A percentile compares a stretch with the other conserved stretches of the same genome.
Evolutionary conservation across 768 basidiomycete genomes (phyloP).

Genomic region (Tubosaeta brunneosetosa): DNA sequence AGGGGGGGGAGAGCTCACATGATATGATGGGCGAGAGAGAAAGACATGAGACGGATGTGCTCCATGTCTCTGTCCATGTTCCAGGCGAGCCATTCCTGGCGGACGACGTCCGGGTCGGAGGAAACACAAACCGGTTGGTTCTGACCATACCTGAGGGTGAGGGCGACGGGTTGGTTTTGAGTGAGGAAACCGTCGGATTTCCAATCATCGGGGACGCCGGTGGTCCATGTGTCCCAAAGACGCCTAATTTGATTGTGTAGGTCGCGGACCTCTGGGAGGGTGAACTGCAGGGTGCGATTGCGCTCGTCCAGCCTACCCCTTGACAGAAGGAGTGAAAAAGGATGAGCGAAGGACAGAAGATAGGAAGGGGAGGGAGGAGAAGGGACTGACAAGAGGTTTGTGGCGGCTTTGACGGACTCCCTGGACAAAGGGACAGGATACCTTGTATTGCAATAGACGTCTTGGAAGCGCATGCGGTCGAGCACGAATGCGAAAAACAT

Average conservation of each 20-base stretch:
- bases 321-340: no score
- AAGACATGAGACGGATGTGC: neutral
- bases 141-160: constrained; percentile 8
- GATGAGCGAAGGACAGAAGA: neutral
- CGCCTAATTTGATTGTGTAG: neutral
- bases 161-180: neutral
- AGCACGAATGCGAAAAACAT: neutral
- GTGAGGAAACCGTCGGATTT: neutral
- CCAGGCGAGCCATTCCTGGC: neutral
- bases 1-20: no score
- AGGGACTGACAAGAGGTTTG: neutral
- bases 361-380: neutral
- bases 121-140: neutral
- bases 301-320: neutral
- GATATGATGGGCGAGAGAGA: constrained; percentile 7
- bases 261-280: neutral
- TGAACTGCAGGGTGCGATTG: neutral
- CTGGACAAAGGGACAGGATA: no score
- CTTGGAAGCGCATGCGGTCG: neutral
- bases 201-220: neutral
- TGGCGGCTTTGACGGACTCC: neutral
- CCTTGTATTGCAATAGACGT: neutral
- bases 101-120: neutral
- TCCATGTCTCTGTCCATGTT: neutral
- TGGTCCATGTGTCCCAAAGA: neutral